Percentiles rank a stretch among this genome's conserved stretches.
These are phyloP conservation scores for Fusarium vanettenii DNA, from an alignment of 2,329 filamentous ascomycete species.

Conservation along the genomic window DNA sequence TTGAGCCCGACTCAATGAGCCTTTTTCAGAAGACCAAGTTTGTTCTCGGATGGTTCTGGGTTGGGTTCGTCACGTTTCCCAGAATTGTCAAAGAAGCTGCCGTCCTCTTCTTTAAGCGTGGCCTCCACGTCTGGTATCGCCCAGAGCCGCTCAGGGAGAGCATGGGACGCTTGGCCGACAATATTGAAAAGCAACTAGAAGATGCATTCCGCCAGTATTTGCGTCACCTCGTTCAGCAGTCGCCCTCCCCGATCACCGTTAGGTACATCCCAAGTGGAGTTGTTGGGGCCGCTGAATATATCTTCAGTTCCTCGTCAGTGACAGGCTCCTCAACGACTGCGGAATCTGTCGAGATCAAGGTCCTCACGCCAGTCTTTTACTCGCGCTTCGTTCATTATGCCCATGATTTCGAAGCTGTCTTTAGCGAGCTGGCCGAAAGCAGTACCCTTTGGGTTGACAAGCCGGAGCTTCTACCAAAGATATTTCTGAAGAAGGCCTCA, in stretches of 20 bases:
- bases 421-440: conserved; percentile 69
- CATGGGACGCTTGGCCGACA: conserved; percentile 64
- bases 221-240: conserved; percentile 60
- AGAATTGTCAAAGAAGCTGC: conserved; percentile 72
- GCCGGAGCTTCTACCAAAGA: conserved; percentile 61
- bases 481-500: conserved; percentile 55
- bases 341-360: conserved; percentile 63
- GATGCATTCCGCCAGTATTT: conserved; percentile 61
- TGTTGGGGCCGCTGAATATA: conserved; percentile 49
- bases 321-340: conserved; percentile 15
- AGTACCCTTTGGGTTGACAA: conserved; percentile 68
- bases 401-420: conserved; percentile 70
- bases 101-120: conserved; percentile 65
- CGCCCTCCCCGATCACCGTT: conserved; percentile 58
- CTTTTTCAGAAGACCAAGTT: conserved; percentile 58
- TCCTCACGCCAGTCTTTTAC: conserved; percentile 76
- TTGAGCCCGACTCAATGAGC: conserved; percentile 62
- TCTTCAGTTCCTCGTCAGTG: conserved; percentile 51
- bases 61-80: conserved; percentile 73
- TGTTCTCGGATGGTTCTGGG: conserved; percentile 72
- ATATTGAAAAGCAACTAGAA: conserved; percentile 61
- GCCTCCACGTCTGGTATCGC: conserved; percentile 72
- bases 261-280: conserved; percentile 66
- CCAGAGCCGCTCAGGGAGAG: conserved; percentile 71
- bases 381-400: conserved; percentile 72